Base-by-base conservation (phyloP, 2,329 filamentous ascomycete genomes). In the Coniochaeta sp. region DNA sequence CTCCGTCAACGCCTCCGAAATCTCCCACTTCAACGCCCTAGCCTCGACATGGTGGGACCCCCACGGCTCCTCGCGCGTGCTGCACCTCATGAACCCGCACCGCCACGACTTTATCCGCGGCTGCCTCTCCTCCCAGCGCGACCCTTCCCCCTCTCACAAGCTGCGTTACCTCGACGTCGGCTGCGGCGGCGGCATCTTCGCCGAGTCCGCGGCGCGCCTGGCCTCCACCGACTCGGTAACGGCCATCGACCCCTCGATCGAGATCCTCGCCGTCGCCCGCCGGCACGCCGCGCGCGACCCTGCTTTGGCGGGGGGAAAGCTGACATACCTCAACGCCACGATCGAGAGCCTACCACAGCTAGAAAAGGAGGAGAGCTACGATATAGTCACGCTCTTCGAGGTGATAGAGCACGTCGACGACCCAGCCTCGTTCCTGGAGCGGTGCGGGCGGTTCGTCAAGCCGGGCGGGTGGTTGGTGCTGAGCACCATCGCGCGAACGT, bases 1-100 rank as follows among this genome's bases (percentile, higher is more conserved):
- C 47, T 91, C 89, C 51, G 89, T 99, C 70, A 95, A 95, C 62
- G 81, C 88, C 50, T 82, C 86, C 58, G 92, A 99, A 74, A 83
- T 99, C 57, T 88, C 87, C 16, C 94, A 99, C 75, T 99, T 99
- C 80, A 91, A 91, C 64, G 83, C 84, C 56, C 89, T 99, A 63
- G 94, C 94, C 58, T 89, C 88, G 58, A 86, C 86, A 62, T 99
- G 94, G 94, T 99, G 94, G 94, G 91, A 97, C 70, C 89, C 92
- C 1, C 85, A 96, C 65, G 94, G 94, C 49, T 86, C 92, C 6
- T 96, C 91, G 4, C 84, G 92, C 33, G 83, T 96, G 53, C 83
- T 99, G 2, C 94, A 99, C 70, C 85, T 96, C 59, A 97, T 99
- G 92, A 97, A 99, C 72, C 94, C 94, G 1, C 82, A 96, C 45